phyloP scores from a whole-genome alignment of 140 eudicot species.

The Stevia rebaudiana region DNA sequence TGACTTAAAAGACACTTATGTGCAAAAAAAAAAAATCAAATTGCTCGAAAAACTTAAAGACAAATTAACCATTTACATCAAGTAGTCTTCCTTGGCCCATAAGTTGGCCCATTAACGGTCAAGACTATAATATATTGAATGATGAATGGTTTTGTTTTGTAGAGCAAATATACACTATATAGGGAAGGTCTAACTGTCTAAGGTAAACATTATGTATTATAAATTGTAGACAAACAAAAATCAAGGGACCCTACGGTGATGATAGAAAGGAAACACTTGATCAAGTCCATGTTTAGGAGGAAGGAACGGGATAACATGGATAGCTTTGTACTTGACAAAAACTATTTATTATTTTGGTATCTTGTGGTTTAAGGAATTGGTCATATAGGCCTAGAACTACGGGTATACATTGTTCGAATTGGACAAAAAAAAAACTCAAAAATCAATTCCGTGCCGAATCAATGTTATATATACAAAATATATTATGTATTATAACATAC shows the following conservation, averaged over 20 bases:
- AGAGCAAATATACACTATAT: background rate
- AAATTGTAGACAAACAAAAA: constrained; percentile 13
- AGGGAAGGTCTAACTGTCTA: background rate
- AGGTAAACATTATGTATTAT: background rate
- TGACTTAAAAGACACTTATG: background rate
- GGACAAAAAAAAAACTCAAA: too few relatives aligned
- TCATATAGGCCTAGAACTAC: background rate
- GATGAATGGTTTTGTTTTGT: background rate
- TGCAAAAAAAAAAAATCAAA: constrained; percentile 2
- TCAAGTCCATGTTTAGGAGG: constrained; percentile 18
- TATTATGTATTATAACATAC: background rate
- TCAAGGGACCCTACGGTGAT: constrained; percentile 12
- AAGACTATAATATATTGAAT: background rate
- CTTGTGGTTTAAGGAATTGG: constrained; percentile 19
- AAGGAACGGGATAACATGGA: constrained; percentile 28
- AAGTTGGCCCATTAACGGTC: background rate
- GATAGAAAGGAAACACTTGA: constrained; percentile 22
- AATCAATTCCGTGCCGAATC: too few relatives aligned
- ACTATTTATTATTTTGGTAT: too few relatives aligned
- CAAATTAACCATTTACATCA: background rate
- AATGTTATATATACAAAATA: background rate
- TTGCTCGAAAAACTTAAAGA: background rate
- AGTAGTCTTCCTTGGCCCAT: background rate
- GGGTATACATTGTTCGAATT: too few relatives aligned
- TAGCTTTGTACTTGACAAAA: constrained; percentile 3